phyloP scores from a whole-genome alignment of 805 yeast species.

The Pichia membranifaciens region DNA sequence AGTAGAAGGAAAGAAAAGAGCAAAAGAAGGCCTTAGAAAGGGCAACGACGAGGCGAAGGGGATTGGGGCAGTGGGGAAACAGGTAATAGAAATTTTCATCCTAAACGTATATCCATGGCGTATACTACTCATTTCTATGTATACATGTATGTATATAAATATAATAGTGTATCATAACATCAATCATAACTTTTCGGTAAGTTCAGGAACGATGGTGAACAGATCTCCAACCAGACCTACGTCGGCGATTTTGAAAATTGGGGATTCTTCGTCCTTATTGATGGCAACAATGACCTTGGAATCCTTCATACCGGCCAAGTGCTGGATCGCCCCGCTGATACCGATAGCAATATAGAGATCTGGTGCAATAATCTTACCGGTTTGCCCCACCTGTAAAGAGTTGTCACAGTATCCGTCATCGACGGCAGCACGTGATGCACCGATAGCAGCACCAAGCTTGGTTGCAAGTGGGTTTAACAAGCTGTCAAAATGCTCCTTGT shows the following conservation, averaged over 20 bases:
- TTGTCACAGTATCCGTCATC: slow-evolving; percentile 95
- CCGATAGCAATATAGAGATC: slow-evolving; percentile 92
- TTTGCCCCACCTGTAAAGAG: slow-evolving; percentile 95
- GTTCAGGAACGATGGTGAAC: slow-evolving; percentile 83
- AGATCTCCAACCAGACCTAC: slow-evolving; percentile 85
- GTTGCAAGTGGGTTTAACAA: slow-evolving; percentile 79
- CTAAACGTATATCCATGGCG: too few relatives aligned
- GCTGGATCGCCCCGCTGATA: slow-evolving; percentile 96
- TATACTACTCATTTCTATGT: too few relatives aligned
- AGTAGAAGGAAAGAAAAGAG: too few relatives aligned
- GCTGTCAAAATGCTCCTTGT: slow-evolving; percentile 78
- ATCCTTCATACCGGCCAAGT: slow-evolving; percentile 97
- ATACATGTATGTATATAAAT: too few relatives aligned
- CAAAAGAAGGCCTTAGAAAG: too few relatives aligned
- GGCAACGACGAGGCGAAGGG: too few relatives aligned
- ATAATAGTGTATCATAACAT: too few relatives aligned
- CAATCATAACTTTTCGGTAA: slow-evolving; percentile 60
- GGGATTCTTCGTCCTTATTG: slow-evolving; percentile 91
- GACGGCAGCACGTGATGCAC: slow-evolving; percentile 98
- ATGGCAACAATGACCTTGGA: slow-evolving; percentile 90
- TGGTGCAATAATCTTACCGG: slow-evolving; percentile 97
- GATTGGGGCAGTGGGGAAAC: too few relatives aligned
- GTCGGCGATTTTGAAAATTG: slow-evolving; percentile 89
- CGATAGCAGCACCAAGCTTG: slow-evolving; percentile 83
- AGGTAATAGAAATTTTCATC: too few relatives aligned